Conservation (phyloP, 2,329 filamentous ascomycete genomes). For the Penicillium sclerotigenum region DNA sequence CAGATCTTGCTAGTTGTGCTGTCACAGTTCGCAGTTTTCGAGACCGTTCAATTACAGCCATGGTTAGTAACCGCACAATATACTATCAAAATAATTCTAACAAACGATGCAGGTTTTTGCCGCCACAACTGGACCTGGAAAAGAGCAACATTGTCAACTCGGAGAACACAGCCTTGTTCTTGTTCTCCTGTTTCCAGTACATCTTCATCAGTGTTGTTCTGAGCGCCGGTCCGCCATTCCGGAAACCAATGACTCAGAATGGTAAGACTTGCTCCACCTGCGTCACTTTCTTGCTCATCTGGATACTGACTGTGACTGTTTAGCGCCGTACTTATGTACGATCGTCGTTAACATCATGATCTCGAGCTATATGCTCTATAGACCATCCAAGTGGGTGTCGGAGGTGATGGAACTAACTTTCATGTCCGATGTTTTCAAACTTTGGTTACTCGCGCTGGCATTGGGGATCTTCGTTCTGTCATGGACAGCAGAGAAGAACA, state of each 20-base stretch:
- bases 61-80: slow-evolving; percentile 56
- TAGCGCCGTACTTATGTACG: slow-evolving; percentile 80
- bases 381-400: slow-evolving; percentile 66
- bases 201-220: slow-evolving; percentile 85
- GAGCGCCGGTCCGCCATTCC: slow-evolving; percentile 86
- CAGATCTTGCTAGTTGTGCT: slow-evolving; percentile 79
- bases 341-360: slow-evolving; percentile 66
- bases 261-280: slow-evolving; percentile 51
- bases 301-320: slow-evolving; percentile 19
- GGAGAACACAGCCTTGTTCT: slow-evolving; percentile 86
- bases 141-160: slow-evolving; percentile 87
- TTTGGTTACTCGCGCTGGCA: slow-evolving; percentile 69
- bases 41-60: slow-evolving; percentile 70
- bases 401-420: slow-evolving; percentile 81
- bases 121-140: slow-evolving; percentile 71
- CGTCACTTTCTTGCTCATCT: background rate
- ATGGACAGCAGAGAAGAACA: slow-evolving; percentile 67
- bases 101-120: slow-evolving; percentile 61
- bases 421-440: slow-evolving; percentile 68
- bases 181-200: slow-evolving; percentile 92
- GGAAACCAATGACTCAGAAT: slow-evolving; percentile 75
- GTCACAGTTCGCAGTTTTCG: slow-evolving; percentile 71
- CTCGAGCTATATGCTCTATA: slow-evolving; percentile 75
- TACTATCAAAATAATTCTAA: slow-evolving; percentile 12
- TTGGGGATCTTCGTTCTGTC: slow-evolving; percentile 64